Conservation (phyloP, 1,139 yeast genomes). For the Diutina neorugosa region DNA sequence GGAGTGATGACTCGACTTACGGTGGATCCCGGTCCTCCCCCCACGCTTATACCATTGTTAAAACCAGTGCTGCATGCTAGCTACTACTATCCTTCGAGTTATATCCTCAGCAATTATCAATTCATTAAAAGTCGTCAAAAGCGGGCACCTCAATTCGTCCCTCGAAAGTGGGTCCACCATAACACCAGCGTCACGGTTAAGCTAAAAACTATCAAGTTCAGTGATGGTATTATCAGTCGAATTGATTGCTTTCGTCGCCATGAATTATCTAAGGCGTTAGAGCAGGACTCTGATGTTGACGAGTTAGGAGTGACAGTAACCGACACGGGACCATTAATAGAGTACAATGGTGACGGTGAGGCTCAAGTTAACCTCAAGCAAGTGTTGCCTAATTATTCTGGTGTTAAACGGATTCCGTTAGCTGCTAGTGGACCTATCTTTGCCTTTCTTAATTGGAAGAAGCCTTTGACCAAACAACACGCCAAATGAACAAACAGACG, state of each 20-base stretch:
- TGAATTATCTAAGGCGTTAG: not conserved
- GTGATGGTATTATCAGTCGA: not conserved
- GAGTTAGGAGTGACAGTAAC: not conserved
- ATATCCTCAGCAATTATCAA: constrained; percentile 6
- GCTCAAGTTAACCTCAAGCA: not conserved
- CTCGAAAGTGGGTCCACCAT: not conserved
- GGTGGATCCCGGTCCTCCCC: constrained; percentile 4
- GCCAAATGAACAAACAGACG: too few species aligned
- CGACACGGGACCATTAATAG: not conserved
- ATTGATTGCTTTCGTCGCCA: not conserved
- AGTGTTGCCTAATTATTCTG: not conserved
- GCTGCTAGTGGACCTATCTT: not conserved
- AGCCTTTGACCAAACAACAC: not conserved
- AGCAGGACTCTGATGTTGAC: not conserved
- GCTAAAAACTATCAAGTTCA: not conserved
- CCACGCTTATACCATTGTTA: not conserved
- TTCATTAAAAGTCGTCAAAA: constrained; percentile 5
- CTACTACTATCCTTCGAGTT: constrained; percentile 8
- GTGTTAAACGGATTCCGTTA: not conserved
- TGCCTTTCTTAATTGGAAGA: not conserved
- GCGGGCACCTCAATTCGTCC: not conserved
- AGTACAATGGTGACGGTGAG: not conserved
- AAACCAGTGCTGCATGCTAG: constrained; percentile 8
- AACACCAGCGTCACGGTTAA: not conserved
- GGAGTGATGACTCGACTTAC: constrained; percentile 9